Evolutionary conservation across 2,329 filamentous ascomycete genomes (phyloP), one percentile per base, ranked within the genome.

Genomic region (Aspergillus hiratsukae): DNA sequence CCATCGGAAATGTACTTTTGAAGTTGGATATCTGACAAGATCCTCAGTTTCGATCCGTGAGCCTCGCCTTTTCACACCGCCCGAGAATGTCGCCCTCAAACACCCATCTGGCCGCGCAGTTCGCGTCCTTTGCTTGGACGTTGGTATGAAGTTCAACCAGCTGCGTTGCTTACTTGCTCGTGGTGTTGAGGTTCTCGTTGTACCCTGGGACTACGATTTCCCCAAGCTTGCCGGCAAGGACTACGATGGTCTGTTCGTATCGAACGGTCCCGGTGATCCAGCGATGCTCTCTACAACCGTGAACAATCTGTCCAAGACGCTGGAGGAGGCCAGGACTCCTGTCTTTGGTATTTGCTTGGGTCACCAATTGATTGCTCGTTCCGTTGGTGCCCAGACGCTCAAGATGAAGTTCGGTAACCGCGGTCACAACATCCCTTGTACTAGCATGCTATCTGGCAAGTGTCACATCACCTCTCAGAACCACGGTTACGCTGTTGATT

Each of bases 401-500:
- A 99, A 99, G 82, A 96, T 99, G 91, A 97, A 97, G 83, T 99
- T 97, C 69, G 94, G 94, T 79, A 99, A 99, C 80, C 90, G 94
- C 69, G 94, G 93, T 46, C 91, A 96, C 81, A 99, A 99, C 78
- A 97, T 99, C 69, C 94, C 94, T 48, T 97, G 92, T 81, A 97
- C 93, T 10, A 97, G 89, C 78, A 84, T 96, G 83, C 81, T 97
- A 64, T 96, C 93, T 48, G 94, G 94, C 66, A 91, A 91, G 78
- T 99, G 94, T 75, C 93, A 99, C 78, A 99, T 99, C 72, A 99
- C 94, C 43, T 97, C 94, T 9, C 94, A 99, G 76, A 99, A 99
- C 76, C 94, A 99, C 75, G 94, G 94, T 74, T 99, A 87, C 69
- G 94, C 92, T 9, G 94, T 99, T 45, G 91, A 97, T 72, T 82